These are phyloP conservation scores for Bipolaris cookei DNA, from an alignment of 2,329 filamentous ascomycete species.

Conservation along the genomic window DNA sequence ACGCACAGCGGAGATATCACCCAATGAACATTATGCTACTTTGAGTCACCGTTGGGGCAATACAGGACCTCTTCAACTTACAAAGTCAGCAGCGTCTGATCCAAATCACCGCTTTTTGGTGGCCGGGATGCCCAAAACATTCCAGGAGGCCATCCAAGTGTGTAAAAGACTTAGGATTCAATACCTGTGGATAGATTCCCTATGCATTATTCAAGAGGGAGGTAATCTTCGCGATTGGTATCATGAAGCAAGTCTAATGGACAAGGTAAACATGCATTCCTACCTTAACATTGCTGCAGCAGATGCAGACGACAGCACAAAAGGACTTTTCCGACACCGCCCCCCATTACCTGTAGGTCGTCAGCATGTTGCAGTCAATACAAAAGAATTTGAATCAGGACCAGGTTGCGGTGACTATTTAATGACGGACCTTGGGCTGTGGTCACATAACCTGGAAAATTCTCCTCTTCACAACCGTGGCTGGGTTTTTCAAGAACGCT, in stretches of 20 bases:
- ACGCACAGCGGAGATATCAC: not conserved
- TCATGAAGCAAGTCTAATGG: constrained; percentile 14
- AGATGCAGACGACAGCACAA: constrained; percentile 5
- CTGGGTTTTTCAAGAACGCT: constrained; percentile 24
- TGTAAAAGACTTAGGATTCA: constrained; percentile 14
- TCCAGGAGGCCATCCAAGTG: constrained; percentile 26
- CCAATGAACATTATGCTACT: constrained; percentile 9
- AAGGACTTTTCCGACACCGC: constrained; percentile 12
- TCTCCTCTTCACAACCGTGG: constrained; percentile 8
- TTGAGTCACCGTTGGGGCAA: constrained; percentile 18
- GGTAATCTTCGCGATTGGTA: constrained; percentile 5
- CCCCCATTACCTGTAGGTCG: not conserved
- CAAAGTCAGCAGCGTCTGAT: not conserved
- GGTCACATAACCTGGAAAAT: not conserved
- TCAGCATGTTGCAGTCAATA: not conserved
- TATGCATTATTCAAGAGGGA: constrained; percentile 14
- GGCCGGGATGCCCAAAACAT: constrained; percentile 17
- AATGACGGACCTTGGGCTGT: not conserved
- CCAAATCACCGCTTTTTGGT: constrained; percentile 1
- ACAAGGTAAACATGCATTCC: constrained; percentile 14
- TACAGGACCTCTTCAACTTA: constrained; percentile 8
- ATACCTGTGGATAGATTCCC: constrained; percentile 30
- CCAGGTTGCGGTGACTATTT: not conserved
- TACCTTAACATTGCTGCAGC: constrained; percentile 16
- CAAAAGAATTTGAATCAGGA: not conserved